These are phyloP conservation scores for Rhynchospora breviuscula DNA, from an alignment of 176 grass and related monocot genomes.

Conservation along the genomic window DNA sequence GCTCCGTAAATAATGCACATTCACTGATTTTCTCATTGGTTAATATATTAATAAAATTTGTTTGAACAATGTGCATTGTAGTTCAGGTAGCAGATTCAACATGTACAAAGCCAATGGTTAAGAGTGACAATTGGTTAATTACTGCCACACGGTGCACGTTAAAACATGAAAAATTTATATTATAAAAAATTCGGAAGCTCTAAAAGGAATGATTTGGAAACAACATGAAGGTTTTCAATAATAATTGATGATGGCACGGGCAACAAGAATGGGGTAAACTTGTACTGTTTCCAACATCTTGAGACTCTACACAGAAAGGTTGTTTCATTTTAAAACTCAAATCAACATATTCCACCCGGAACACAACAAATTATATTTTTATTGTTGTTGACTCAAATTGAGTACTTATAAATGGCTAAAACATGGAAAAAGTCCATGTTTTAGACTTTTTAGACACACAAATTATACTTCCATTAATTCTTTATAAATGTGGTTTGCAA, in stretches of 20 bases:
- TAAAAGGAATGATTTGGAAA: not conserved
- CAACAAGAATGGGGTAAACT: not conserved
- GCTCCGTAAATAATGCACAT: not conserved
- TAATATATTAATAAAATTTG: not conserved
- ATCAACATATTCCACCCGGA: not conserved
- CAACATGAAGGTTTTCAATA: not conserved
- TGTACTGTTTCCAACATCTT: not conserved
- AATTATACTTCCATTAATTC: too few species aligned
- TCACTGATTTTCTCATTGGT: not conserved
- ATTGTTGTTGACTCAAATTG: not conserved
- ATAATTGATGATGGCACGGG: not conserved
- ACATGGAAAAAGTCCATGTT: too few species aligned
- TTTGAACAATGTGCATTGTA: not conserved
- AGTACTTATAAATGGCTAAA: too few species aligned
- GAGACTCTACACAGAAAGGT: not conserved
- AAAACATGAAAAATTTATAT: not conserved
- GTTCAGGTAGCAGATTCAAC: not conserved
- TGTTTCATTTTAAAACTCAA: constrained; percentile 11
- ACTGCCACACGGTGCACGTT: constrained; percentile 12
- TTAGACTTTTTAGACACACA: too few species aligned
- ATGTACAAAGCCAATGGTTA: not conserved
- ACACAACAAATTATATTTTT: not conserved
- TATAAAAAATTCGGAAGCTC: not conserved
- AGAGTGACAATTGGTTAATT: not conserved
- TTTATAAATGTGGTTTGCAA: not conserved